Evolutionary conservation across 2,329 filamentous ascomycete species (phyloP).

Genomic region (Acephala macrosclerotiorum): DNA sequence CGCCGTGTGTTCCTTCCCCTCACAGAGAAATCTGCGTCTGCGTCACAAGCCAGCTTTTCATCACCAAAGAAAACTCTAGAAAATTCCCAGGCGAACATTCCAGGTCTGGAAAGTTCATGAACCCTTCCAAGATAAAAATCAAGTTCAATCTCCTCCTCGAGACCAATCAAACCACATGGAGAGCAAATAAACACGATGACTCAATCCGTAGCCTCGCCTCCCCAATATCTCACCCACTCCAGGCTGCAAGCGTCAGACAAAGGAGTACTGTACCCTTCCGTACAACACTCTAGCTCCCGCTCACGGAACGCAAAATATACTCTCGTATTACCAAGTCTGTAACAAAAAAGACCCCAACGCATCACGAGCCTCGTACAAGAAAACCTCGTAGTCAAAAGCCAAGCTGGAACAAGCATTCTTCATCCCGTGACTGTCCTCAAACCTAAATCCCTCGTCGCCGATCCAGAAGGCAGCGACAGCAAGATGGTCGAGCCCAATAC

Average conservation of each 20-base stretch:
- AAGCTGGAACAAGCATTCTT: not conserved
- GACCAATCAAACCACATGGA: conserved; percentile 18
- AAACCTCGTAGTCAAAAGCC: conserved; percentile 1
- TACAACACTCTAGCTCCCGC: conserved; percentile 14
- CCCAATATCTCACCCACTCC: conserved; percentile 13
- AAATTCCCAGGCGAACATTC: not conserved
- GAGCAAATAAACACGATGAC: conserved; percentile 15
- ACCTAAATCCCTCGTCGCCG: not conserved
- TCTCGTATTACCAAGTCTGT: conserved; percentile 17
- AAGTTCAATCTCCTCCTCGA: conserved; percentile 10
- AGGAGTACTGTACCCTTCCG: no score
- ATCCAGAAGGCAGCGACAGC: conserved; percentile 2
- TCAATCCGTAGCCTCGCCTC: conserved; percentile 20
- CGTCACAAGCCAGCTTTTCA: conserved; percentile 18
- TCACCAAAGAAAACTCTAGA: conserved; percentile 7
- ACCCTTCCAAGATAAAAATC: not conserved
- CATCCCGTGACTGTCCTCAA: conserved; percentile 9
- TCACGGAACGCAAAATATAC: conserved; percentile 2
- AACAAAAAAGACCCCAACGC: conserved; percentile 2
- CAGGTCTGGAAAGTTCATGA: not conserved
- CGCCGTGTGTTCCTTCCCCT: conserved; percentile 18
- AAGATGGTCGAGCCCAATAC: conserved; percentile 1
- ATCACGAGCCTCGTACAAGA: conserved; percentile 11
- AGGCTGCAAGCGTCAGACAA: conserved; percentile 29
- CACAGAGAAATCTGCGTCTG: conserved; percentile 13